These are phyloP conservation scores for Cyclostephanos tholiformis DNA, from an alignment of 108 stramenopile genomes.

Conservation along the genomic window DNA sequence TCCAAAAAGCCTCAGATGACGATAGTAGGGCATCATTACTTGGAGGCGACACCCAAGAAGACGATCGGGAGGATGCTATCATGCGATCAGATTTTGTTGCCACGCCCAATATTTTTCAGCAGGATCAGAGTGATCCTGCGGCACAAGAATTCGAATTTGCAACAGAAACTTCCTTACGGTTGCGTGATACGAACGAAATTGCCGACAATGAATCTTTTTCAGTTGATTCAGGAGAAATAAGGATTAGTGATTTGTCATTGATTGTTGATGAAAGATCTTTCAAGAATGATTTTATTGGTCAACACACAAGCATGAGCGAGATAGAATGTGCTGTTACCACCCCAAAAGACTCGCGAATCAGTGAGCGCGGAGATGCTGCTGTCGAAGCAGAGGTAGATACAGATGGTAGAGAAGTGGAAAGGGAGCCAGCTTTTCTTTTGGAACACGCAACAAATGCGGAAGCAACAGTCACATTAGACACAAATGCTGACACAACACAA, in stretches of 20 bases:
- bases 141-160: background rate
- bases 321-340: background rate
- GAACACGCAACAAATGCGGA: background rate
- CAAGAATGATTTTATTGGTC: background rate
- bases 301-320: background rate
- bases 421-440: background rate
- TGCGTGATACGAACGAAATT: background rate
- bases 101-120: background rate
- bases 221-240: conserved; percentile 3
- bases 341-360: background rate
- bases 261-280: background rate
- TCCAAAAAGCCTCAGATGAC: conserved; percentile 1
- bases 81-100: background rate
- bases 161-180: background rate
- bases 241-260: background rate
- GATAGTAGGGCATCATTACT: background rate
- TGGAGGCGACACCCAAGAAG: background rate
- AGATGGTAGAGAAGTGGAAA: background rate
- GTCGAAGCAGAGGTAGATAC: background rate
- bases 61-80: background rate
- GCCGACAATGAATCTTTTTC: background rate
- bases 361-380: background rate
- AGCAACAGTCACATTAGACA: background rate
- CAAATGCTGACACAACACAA: background rate
- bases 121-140: background rate